Percentiles rank a stretch among this genome's conserved stretches.
Conservation (phyloP, 2,329 filamentous ascomycete genomes). For the Diaporthe aspalathi region DNA sequence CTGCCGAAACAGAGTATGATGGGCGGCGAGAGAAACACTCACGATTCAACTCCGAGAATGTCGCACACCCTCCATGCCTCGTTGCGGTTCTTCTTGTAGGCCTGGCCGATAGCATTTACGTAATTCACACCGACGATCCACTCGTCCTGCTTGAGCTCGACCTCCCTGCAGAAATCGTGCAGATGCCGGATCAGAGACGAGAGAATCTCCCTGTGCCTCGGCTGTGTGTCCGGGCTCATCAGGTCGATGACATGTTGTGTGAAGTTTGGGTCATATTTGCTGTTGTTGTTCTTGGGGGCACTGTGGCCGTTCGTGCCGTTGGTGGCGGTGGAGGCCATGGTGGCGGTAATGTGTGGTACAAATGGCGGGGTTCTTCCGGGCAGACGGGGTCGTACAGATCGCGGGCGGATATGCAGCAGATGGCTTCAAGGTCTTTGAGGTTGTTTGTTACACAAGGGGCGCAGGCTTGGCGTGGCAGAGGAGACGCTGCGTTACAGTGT, state of each 20-base stretch:
- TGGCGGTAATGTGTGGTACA: not conserved
- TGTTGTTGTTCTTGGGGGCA: constrained; percentile 21
- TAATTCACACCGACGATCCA: constrained; percentile 69
- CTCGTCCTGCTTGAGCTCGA: constrained; percentile 71
- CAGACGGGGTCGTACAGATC: not conserved
- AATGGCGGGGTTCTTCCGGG: constrained; percentile 15
- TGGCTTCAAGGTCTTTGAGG: not conserved
- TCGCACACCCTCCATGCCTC: constrained; percentile 73
- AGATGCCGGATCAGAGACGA: constrained; percentile 67
- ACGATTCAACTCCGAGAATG: constrained; percentile 69
- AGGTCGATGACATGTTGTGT: constrained; percentile 69
- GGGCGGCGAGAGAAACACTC: constrained; percentile 27
- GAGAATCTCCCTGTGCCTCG: constrained; percentile 66
- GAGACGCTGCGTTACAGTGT: not conserved
- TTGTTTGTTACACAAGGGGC: not conserved
- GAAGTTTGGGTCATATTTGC: constrained; percentile 54
- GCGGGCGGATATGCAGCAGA: constrained; percentile 8
- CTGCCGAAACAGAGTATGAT: not conserved
- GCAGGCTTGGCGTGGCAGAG: not conserved
- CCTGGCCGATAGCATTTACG: constrained; percentile 71
- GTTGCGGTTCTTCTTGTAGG: constrained; percentile 68
- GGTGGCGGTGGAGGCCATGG: constrained; percentile 17
- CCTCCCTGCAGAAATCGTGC: constrained; percentile 73
- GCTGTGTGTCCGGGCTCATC: constrained; percentile 68
- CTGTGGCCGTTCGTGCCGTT: constrained; percentile 29